Evolutionary conservation across 2,329 filamentous ascomycete genomes (phyloP), one percentile per base, ranked within the genome.

Genomic region (Colletotrichum sp.): DNA sequence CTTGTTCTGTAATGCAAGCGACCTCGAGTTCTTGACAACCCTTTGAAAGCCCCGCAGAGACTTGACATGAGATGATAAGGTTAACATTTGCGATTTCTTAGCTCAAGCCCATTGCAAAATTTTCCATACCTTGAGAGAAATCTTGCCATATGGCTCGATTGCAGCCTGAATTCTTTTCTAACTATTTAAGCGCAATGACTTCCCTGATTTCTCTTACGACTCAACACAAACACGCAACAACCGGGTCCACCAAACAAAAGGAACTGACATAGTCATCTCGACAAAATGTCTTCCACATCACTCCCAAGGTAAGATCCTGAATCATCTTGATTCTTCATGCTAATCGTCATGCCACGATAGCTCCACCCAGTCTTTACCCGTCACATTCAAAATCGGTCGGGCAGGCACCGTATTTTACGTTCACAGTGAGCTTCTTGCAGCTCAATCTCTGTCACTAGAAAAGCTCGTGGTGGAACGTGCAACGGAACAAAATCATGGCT

Each of bases 51-150:
- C n/a, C n/a, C 44, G 6, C 44, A 52, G 44, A 21, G 10, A 1
- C 39, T n/a, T n/a, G 3, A 5, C 3, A 9, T 21, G 5, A 13
- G 10, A 21, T 7, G 10, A 13, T 4, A 52, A 52, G 44, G n/a
- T 52, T 52, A 13, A 2, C 10, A 8, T 1, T 4, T 1, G 0
- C 44, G 44, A 21, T 21, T 52, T 52, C n/a, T 52, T 0, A 21
- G 44, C 18, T 21, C n/a, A 52, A 21, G 44, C n/a, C 44, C 44
- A 3, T 52, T 52, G n/a, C n/a, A 13, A 52, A 2, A 52, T 2
- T 52, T 52, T 52, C n/a, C 8, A 52, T 0, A 52, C 44, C 44
- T 52, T 52, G 44, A 24, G 44, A 24, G 44, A 13, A 12, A 2
- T 21, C n/a, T 52, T 52, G 44, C 12, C 44, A 8, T 13, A 13